These are phyloP conservation scores for Cladosporium colombiae DNA, from an alignment of 2,329 filamentous ascomycete species.

Conservation along the genomic window DNA sequence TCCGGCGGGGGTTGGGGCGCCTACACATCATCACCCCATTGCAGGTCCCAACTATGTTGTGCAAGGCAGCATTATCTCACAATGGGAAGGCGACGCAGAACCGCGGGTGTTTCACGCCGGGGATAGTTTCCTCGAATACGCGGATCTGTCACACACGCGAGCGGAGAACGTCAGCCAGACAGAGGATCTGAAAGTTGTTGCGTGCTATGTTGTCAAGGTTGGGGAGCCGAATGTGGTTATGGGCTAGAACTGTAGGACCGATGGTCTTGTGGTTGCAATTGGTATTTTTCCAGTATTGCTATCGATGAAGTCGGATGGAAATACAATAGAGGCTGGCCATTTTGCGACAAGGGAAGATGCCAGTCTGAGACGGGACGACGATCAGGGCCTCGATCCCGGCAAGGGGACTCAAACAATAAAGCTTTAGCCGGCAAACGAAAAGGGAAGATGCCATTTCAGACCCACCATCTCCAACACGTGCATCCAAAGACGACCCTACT, in stretches of 20 bases:
- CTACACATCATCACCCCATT: neutral
- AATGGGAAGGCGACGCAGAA: neutral
- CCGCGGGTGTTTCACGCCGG: neutral
- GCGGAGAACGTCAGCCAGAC: neutral
- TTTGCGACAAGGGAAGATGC: too few relatives aligned
- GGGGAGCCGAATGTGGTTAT: neutral
- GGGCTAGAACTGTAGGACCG: neutral
- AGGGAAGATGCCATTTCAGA: neutral
- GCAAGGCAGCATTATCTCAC: neutral
- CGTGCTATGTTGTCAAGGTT: neutral
- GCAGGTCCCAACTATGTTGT: neutral
- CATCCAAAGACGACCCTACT: neutral
- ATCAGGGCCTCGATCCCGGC: neutral
- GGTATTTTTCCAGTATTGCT: neutral
- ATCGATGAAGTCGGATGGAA: neutral
- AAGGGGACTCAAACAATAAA: neutral
- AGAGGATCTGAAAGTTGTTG: neutral
- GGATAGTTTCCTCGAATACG: neutral
- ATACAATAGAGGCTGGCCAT: too few relatives aligned
- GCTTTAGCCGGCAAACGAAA: neutral
- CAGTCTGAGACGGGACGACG: too few relatives aligned
- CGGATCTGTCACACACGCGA: neutral
- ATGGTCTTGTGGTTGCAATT: neutral
- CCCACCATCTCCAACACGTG: constrained; percentile 10
- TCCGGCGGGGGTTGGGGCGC: neutral